These are phyloP conservation scores for Pisolithus orientalis DNA, from an alignment of 768 basidiomycete genomes.

Conservation along the genomic window DNA sequence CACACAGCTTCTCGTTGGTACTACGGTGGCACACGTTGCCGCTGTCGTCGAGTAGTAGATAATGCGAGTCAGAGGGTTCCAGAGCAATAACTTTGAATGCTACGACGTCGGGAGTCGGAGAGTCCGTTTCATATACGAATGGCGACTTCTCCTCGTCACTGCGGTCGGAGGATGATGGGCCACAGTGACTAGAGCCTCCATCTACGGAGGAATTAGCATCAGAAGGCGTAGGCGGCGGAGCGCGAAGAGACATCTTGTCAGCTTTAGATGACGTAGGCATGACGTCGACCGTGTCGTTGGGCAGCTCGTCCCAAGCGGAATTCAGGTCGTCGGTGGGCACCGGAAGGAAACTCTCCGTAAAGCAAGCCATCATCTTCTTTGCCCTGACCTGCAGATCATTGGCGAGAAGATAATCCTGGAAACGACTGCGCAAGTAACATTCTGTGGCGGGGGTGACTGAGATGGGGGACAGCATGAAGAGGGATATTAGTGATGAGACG, in stretches of 20 bases:
- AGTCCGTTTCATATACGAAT: constrained; percentile 1
- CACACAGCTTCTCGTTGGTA: neutral
- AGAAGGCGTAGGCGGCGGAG: constrained; percentile 18
- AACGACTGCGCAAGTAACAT: constrained; percentile 10
- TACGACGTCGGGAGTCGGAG: neutral
- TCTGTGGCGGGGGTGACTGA: neutral
- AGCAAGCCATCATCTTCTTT: constrained; percentile 14
- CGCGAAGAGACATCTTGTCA: neutral
- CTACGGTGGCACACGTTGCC: neutral
- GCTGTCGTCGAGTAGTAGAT: neutral
- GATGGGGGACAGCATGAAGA: constrained; percentile 5
- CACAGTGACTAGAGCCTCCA: neutral
- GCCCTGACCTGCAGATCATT: constrained; percentile 11
- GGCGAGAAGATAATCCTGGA: constrained; percentile 3
- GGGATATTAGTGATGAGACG: neutral
- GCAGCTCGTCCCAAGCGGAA: constrained; percentile 20
- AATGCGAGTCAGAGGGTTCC: neutral
- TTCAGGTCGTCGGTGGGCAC: constrained; percentile 10
- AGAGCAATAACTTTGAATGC: neutral
- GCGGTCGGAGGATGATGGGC: neutral
- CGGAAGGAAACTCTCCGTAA: constrained; percentile 12
- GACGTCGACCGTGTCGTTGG: constrained; percentile 14
- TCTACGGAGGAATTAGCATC: constrained; percentile 1
- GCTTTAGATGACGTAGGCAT: constrained; percentile 7
- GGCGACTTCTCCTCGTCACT: constrained; percentile 1